Evolutionary conservation across 2,329 filamentous ascomycete genomes (phyloP), one percentile per base, ranked within the genome.

Genomic region (Fusarium marasasianum): DNA sequence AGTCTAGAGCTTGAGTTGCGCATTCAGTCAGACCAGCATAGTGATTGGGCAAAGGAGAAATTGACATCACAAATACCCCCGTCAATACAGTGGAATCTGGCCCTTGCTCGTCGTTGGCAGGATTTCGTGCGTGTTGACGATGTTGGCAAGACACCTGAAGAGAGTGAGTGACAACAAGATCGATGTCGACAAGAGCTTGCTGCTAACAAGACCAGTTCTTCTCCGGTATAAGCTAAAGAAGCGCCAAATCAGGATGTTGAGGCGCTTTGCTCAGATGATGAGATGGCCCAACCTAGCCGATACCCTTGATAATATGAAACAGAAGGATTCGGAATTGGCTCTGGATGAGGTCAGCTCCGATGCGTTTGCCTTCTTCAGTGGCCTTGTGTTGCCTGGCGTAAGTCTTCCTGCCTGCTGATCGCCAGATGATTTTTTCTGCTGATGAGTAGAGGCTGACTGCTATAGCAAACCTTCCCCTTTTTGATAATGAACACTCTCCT

Each of bases 401-500:
- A 87, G 90, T 80, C 43, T 29, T 11, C 29, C 40, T 17, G 24
- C 37, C 44, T 56, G n/a, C n/a, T n/a, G 26, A 33, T 51, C 8
- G 18, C 31, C 24, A 31, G 20, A n/a, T 26, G 50, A 13, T 20
- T 45, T 17, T 38, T 17, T 13, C 17, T 44, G 33, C 14, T 17
- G n/a, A 20, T 41, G 38, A 22, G 37, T 38, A 26, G 35, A 51
- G 51, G 18, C 73, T 78, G 57, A 77, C 64, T 26, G n/a, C 13
- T 7, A 44, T 67, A 88, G 87, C 83, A 87, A 8, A 91, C 89
- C 0, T 89, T 93, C 51, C 91, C 92, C 6, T 95, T 93, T 82
- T 87, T 94, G 43, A 90, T 94, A 51, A 94, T 95, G 91, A 94
- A 94, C 79, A 89, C 92, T 8, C 86, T 95, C 48, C 91, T 94